Base-by-base conservation (phyloP, 2,329 filamentous ascomycete genomes). In the Calonectria naviculata region DNA sequence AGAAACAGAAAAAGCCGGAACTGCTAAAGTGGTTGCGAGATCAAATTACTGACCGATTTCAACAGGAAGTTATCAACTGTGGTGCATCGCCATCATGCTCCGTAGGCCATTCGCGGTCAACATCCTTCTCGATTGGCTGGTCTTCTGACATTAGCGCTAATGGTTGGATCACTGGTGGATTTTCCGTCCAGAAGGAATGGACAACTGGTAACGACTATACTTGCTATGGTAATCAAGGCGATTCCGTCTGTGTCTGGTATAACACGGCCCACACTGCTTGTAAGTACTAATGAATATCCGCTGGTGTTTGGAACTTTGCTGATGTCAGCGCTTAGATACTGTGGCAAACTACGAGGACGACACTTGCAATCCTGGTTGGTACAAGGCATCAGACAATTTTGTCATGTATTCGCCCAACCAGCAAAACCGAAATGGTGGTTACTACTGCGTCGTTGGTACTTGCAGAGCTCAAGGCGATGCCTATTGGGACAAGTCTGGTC, bases 191-290 rank as follows among this genome's bases (percentile, higher is more conserved):
- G 4, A 21, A 44, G 34, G 9, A 36, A 28, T 68, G 65, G 65
- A 31, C 56, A 1, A 62, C 65, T n/a, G 58, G 65, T 54, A 63
- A 54, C 17, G 49, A 58, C 0, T 68, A 68, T 36, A 63, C 42
- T 6, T 68, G 65, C 56, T 62, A 31, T 41, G 65, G 24, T 10
- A 58, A 15, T 19, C 4, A 4, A 44, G 65, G 65, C 29, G 65
- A 68, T 15, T 62, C 65, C 2, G 29, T 52, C 21, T 68, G 65
- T 38, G 61, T 68, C 24, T 68, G 65, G 65, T 68, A 63, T 17
- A 68, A 68, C 19, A 68, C 56, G 0, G 66, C 66, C 21, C 66
- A 68, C 26, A 68, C 66, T 44, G 66, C 66, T 28, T 62, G 65
- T 63, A 44, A 62, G 56, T 28, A 15, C 34, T 21, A 46, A 10